phyloP scores from a whole-genome alignment of 352 stramenopile species.

The Pilasporangium apinafurcum region DNA sequence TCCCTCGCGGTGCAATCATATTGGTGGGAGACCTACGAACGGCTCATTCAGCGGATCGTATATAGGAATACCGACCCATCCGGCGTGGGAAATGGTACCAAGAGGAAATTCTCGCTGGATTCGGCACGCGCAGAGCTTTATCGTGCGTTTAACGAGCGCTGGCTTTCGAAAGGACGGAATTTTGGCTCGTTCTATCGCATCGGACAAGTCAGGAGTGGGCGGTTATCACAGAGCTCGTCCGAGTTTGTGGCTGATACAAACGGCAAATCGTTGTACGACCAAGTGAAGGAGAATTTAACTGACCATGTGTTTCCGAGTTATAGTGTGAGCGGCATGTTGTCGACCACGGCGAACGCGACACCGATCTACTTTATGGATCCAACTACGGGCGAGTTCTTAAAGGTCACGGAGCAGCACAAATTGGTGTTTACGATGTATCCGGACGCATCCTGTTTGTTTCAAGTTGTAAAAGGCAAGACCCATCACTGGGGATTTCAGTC shows the following conservation, averaged over 20 bases:
- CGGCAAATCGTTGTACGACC: constrained; percentile 62
- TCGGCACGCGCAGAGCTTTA: constrained; percentile 34
- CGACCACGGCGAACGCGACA: constrained; percentile 16
- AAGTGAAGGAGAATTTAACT: constrained; percentile 42
- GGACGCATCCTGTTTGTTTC: constrained; percentile 67
- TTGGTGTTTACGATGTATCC: constrained; percentile 55
- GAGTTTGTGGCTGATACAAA: constrained; percentile 32
- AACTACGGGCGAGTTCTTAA: constrained; percentile 38
- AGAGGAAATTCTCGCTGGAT: constrained; percentile 14
- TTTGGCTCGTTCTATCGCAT: constrained; percentile 14
- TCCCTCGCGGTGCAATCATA: constrained; percentile 30
- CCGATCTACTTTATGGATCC: constrained; percentile 72
- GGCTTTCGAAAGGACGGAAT: constrained; percentile 8
- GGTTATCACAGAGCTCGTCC: constrained; percentile 2
- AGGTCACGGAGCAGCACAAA: constrained; percentile 54
- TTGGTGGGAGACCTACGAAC: constrained; percentile 25
- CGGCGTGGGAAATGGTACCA: constrained; percentile 2
- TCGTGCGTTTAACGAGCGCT: constrained; percentile 36
- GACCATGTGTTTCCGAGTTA: constrained; percentile 44
- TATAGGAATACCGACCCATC: constrained; percentile 7
- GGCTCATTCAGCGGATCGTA: constrained; percentile 12
- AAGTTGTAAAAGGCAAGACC: constrained; percentile 61
- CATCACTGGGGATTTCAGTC: constrained; percentile 82
- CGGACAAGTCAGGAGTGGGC: neutral
- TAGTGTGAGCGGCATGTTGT: neutral